Percentiles rank a stretch among this genome's conserved stretches.
phyloP scores from a whole-genome alignment of 257 asterid genomes.

The Solanum habrochaites region DNA sequence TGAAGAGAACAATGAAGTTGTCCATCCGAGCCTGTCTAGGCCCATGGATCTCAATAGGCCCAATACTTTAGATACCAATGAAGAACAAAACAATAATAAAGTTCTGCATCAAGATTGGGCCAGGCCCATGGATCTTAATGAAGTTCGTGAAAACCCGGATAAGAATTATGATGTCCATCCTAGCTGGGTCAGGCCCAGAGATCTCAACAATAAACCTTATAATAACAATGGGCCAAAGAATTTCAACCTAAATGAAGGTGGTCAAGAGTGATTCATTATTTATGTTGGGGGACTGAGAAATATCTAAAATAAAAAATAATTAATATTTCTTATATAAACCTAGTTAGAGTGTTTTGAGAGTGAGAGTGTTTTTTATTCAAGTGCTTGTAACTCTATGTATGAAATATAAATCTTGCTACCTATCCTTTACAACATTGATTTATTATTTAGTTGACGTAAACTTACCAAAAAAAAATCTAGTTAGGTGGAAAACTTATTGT shows the following conservation, averaged over 20 bases:
- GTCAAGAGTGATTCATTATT: not conserved
- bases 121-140: not conserved
- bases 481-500: not conserved
- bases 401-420: not conserved
- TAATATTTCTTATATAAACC: not conserved
- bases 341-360: not conserved
- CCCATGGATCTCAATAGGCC: not conserved
- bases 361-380: not conserved
- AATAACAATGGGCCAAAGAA: not conserved
- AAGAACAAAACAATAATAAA: not conserved
- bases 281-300: not conserved
- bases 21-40: not conserved
- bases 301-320: not conserved
- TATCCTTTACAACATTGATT: not conserved
- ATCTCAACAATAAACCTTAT: not conserved
- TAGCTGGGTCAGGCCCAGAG: not conserved
- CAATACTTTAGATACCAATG: not conserved
- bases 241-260: not conserved
- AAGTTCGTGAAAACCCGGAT: not conserved
- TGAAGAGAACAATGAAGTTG: not conserved
- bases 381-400: not conserved
- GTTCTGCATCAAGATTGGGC: not conserved
- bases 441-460: not conserved
- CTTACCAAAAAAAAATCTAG: not conserved
- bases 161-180: not conserved